These are phyloP conservation scores for Akanthomyces uredinophilus DNA, from an alignment of 2,329 filamentous ascomycete species.

Conservation along the genomic window DNA sequence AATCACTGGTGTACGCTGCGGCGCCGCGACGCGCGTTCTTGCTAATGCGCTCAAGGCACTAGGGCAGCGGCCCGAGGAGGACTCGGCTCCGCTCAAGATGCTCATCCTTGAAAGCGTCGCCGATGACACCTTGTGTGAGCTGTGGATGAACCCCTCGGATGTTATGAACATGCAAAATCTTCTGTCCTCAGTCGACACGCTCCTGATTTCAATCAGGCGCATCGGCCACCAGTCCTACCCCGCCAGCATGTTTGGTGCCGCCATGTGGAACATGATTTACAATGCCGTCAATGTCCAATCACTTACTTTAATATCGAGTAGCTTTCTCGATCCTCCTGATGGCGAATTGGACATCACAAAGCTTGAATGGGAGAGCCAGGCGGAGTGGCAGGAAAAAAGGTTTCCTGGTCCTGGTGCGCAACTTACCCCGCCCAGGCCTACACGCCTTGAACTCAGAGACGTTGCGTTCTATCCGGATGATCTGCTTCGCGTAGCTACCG, in stretches of 20 bases:
- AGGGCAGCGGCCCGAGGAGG: constrained; percentile 39
- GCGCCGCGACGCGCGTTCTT: constrained; percentile 46
- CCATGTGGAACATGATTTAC: constrained; percentile 46
- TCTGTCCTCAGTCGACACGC: constrained; percentile 37
- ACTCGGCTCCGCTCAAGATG: constrained; percentile 36
- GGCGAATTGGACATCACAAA: background rate
- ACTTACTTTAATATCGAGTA: constrained; percentile 36
- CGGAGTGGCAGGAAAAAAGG: constrained; percentile 25
- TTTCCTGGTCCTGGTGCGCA: background rate
- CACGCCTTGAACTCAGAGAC: constrained; percentile 39
- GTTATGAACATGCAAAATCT: constrained; percentile 42
- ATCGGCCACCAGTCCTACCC: constrained; percentile 34
- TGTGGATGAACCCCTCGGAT: constrained; percentile 49
- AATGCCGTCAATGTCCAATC: constrained; percentile 40
- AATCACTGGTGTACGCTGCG: constrained; percentile 40
- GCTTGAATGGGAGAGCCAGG: constrained; percentile 28
- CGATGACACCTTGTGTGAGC: constrained; percentile 41
- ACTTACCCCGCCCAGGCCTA: constrained; percentile 28
- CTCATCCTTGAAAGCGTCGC: constrained; percentile 47
- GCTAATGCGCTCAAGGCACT: constrained; percentile 48
- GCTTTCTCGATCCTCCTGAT: no score
- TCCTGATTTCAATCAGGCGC: constrained; percentile 43
- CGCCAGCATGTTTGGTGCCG: constrained; percentile 36
- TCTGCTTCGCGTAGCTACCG: constrained; percentile 30
- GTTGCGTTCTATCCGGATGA: constrained; percentile 34